Evolutionary conservation across 1,284 basidiomycete species (phyloP).

Genomic region (Hortiboletus rubellus): DNA sequence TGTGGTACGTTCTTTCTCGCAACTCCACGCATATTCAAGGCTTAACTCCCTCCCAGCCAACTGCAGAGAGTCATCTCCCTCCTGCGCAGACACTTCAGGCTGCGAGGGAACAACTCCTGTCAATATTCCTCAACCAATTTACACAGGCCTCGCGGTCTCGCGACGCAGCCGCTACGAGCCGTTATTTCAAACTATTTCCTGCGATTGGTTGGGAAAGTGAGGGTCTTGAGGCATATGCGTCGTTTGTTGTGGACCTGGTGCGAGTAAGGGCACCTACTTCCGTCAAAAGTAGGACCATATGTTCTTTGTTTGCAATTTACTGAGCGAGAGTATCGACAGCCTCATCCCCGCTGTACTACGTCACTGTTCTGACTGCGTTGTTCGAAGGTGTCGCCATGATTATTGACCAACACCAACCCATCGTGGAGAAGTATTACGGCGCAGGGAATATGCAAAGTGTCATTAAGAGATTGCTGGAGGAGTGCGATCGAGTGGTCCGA

Average conservation of each 20-base stretch:
- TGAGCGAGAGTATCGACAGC: conserved; percentile 46
- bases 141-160: conserved; percentile 73
- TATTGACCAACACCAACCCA: conserved; percentile 94
- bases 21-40: not conserved
- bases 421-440: conserved; percentile 98
- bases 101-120: conserved; percentile 74
- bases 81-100: conserved; percentile 81
- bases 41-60: conserved; percentile 61
- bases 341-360: conserved; percentile 87
- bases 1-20: conserved; percentile 59
- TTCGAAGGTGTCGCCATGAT: conserved; percentile 97
- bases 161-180: conserved; percentile 85
- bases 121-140: conserved; percentile 80
- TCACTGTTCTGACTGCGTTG: conserved; percentile 82
- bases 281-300: conserved; percentile 66
- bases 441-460: conserved; percentile 82
- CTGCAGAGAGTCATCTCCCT: conserved; percentile 81
- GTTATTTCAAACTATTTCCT: conserved; percentile 97
- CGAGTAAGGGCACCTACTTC: conserved; percentile 72
- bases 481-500: conserved; percentile 84
- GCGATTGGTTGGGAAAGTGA: conserved; percentile 89
- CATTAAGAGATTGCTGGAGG: conserved; percentile 74
- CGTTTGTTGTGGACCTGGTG: conserved; percentile 91
- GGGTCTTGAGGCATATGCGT: conserved; percentile 91
- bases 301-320: conserved; percentile 1